Evolutionary conservation across 208 protist genomes (phyloP).

Genomic region (Lotmaria passim): DNA sequence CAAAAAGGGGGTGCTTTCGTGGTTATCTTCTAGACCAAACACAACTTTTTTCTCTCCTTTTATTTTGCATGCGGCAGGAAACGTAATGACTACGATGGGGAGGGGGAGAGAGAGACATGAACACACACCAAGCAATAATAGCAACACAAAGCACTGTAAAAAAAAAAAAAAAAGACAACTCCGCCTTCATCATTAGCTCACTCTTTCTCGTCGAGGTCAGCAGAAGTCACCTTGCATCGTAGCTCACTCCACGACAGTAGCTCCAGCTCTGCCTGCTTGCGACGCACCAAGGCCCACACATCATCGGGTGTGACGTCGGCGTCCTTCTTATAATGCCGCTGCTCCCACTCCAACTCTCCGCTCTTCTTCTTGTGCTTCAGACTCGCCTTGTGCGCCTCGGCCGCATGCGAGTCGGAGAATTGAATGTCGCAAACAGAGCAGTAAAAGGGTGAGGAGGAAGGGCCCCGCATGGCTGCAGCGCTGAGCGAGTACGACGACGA

Average conservation of each 20-base stretch:
- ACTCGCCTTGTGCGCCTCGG: constrained; percentile 62
- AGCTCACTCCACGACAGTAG: constrained; percentile 57
- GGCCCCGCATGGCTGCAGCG: background rate
- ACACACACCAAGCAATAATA: background rate
- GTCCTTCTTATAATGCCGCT: constrained; percentile 68
- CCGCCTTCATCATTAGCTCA: too few species aligned
- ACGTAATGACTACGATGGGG: too few species aligned
- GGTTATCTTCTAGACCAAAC: too few species aligned
- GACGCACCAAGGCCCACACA: constrained; percentile 70
- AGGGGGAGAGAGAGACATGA: background rate
- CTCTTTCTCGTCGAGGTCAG: background rate
- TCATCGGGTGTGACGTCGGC: constrained; percentile 68
- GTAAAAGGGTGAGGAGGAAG: constrained; percentile 43
- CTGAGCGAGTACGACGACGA: background rate
- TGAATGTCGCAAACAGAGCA: constrained; percentile 69
- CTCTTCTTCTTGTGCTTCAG: constrained; percentile 75
- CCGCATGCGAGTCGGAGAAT: constrained; percentile 64
- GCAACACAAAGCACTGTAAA: too few species aligned
- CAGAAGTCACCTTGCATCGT: constrained; percentile 10
- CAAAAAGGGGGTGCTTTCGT: too few species aligned
- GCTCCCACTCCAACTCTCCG: constrained; percentile 63
- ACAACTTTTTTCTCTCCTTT: too few species aligned
- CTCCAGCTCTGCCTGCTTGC: constrained; percentile 61
- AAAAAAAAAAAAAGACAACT: too few species aligned
- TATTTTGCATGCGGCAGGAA: too few species aligned